These are phyloP conservation scores for Hermanozyma aechmeae DNA, from an alignment of 805 yeast species.

Conservation along the genomic window DNA sequence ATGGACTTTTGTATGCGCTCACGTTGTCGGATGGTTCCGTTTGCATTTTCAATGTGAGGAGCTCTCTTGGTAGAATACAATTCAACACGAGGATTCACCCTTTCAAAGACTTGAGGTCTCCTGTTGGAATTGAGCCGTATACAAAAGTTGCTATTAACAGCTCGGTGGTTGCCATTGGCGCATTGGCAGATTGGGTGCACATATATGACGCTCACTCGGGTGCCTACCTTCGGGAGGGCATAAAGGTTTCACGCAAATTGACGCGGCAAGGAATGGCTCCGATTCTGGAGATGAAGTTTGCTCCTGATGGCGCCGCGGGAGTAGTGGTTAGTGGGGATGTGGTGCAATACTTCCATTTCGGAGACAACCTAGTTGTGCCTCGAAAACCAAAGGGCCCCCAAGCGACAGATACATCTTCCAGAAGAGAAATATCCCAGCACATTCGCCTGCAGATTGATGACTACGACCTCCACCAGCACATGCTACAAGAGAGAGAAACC, in stretches of 20 bases:
- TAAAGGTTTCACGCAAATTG: conserved; percentile 6
- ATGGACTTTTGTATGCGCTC: conserved; percentile 30
- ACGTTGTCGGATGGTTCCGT: conserved; percentile 32
- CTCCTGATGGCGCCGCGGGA: conserved; percentile 8
- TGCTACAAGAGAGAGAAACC: conserved; percentile 11
- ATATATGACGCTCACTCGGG: conserved; percentile 12
- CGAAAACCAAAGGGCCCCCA: conserved; percentile 9
- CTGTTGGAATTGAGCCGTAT: conserved; percentile 13
- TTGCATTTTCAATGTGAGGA: conserved; percentile 35
- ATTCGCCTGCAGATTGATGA: conserved; percentile 28
- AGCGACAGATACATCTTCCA: conserved; percentile 5
- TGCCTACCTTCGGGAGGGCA: conserved; percentile 9
- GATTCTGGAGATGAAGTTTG: conserved; percentile 9
- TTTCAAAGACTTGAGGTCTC: conserved; percentile 9
- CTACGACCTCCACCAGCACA: conserved; percentile 20
- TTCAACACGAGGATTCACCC: conserved; percentile 9
- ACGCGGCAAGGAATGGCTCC: conserved; percentile 7
- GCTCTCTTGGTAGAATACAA: conserved; percentile 3
- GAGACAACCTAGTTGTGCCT: too few relatives aligned
- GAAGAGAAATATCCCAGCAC: conserved; percentile 12
- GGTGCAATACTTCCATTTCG: conserved; percentile 9
- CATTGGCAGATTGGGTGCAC: conserved; percentile 10
- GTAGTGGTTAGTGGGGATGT: conserved; percentile 10
- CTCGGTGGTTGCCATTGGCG: conserved; percentile 16
- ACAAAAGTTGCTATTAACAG: conserved; percentile 25